Evolutionary conservation across 2,329 filamentous ascomycete species (phyloP).

Genomic region (Colletotrichum brevisporum): DNA sequence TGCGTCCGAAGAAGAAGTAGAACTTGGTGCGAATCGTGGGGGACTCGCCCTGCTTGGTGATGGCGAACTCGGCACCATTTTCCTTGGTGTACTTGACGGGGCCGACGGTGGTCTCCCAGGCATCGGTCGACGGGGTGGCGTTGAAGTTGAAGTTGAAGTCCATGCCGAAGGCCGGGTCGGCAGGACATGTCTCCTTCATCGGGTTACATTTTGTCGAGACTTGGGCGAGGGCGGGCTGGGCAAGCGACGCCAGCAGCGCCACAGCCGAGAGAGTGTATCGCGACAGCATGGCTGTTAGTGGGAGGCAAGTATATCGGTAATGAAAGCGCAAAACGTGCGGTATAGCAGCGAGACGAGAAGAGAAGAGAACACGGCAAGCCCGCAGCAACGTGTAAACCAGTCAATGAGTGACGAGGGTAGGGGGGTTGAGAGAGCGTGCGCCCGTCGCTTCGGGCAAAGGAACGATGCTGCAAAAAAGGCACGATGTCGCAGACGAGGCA

Average conservation of each 20-base stretch:
- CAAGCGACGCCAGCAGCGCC: constrained; percentile 58
- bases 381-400: constrained; percentile 7
- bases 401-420: constrained; percentile 34
- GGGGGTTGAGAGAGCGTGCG: constrained; percentile 18
- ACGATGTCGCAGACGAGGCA: constrained; percentile 18
- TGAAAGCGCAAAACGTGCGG: neutral
- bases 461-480: neutral
- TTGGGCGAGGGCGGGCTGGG: constrained; percentile 74
- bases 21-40: constrained; percentile 85
- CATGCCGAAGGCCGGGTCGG: constrained; percentile 79
- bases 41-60: constrained; percentile 78
- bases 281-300: constrained; percentile 45
- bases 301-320: neutral
- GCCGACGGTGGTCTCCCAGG: constrained; percentile 80
- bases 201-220: constrained; percentile 86
- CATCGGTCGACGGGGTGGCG: constrained; percentile 66
- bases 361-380: constrained; percentile 18
- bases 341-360: constrained; percentile 15
- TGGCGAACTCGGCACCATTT: constrained; percentile 79
- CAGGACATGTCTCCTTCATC: constrained; percentile 76
- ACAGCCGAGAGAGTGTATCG: constrained; percentile 50
- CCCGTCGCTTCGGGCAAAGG: constrained; percentile 10
- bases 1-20: constrained; percentile 88
- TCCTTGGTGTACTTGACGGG: constrained; percentile 72
- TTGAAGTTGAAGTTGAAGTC: constrained; percentile 76